Evolutionary conservation across 108 stramenopile genomes (phyloP).

Genomic region (Mediolabrus comicus): DNA sequence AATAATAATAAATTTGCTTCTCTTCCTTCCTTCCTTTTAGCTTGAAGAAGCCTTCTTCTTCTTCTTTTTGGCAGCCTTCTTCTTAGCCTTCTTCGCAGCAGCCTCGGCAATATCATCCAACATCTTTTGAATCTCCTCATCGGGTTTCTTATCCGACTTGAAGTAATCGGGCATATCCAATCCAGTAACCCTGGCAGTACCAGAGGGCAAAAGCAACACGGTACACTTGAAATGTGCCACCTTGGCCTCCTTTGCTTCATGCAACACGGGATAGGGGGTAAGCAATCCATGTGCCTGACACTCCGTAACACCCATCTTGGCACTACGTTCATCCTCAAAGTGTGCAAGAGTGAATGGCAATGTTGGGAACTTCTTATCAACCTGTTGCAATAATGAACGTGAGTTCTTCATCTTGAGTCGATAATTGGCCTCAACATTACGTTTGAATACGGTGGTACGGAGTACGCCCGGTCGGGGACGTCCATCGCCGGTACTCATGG

Average conservation of each 20-base stretch:
- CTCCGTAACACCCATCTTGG: constrained; percentile 94
- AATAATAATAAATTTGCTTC: not conserved
- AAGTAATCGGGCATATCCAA: constrained; percentile 78
- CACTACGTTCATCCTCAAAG: constrained; percentile 91
- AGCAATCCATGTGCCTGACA: constrained; percentile 92
- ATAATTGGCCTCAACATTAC: constrained; percentile 94
- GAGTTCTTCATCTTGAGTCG: constrained; percentile 95
- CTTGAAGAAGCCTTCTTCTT: constrained; percentile 44
- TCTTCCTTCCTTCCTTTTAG: not conserved
- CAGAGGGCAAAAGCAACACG: constrained; percentile 91
- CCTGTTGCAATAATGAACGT: constrained; percentile 80
- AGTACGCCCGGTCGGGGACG: constrained; percentile 83
- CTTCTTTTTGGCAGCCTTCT: constrained; percentile 84
- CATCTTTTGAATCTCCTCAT: constrained; percentile 81
- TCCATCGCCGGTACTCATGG: constrained; percentile 97
- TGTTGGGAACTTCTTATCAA: constrained; percentile 95
- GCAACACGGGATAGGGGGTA: constrained; percentile 92
- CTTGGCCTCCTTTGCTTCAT: constrained; percentile 82
- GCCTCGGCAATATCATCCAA: constrained; percentile 69
- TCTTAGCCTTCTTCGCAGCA: constrained; percentile 81
- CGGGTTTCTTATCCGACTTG: constrained; percentile 83
- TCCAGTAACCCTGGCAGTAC: constrained; percentile 91
- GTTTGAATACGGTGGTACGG: constrained; percentile 98
- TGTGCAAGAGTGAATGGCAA: constrained; percentile 96
- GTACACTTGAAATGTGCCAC: constrained; percentile 99